phyloP scores from a whole-genome alignment of 768 basidiomycete species.

The Lentinula sp. region DNA sequence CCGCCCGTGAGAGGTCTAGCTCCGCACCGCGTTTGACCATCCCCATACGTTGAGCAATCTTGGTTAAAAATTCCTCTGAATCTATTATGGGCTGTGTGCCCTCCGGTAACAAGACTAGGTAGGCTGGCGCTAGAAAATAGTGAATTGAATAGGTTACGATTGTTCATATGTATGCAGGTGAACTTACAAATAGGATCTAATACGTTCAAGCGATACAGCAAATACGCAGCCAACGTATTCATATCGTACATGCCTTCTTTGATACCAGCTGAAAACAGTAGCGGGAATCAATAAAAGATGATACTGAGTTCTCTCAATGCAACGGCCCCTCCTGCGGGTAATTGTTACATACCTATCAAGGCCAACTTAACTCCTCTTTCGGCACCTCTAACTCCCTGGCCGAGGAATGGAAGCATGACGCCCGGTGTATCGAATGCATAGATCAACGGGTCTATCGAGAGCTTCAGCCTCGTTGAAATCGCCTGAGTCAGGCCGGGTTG shows the following conservation, averaged over 20 bases:
- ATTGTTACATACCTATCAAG: slow-evolving; percentile 70
- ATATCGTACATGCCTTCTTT: slow-evolving; percentile 88
- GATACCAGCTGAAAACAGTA: slow-evolving; percentile 64
- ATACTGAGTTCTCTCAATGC: background rate
- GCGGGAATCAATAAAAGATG: background rate
- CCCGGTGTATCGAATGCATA: slow-evolving; percentile 97
- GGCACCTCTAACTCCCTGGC: slow-evolving; percentile 76
- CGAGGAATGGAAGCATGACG: slow-evolving; percentile 94
- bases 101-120: slow-evolving; percentile 54
- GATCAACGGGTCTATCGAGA: slow-evolving; percentile 73
- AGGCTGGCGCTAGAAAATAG: slow-evolving; percentile 51
- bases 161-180: no score
- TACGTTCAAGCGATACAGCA: slow-evolving; percentile 79
- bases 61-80: slow-evolving; percentile 57
- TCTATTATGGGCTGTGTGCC: slow-evolving; percentile 53
- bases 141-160: background rate
- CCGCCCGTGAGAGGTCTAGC: slow-evolving; percentile 64
- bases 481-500: slow-evolving; percentile 88
- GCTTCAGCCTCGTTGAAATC: slow-evolving; percentile 82
- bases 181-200: slow-evolving; percentile 65
- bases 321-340: background rate
- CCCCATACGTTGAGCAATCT: slow-evolving; percentile 70
- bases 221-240: slow-evolving; percentile 79
- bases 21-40: slow-evolving; percentile 77
- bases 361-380: slow-evolving; percentile 93